These are phyloP conservation scores for Hypoxylon lenormandii DNA, from an alignment of 495 filamentous ascomycete genomes.

Conservation along the genomic window DNA sequence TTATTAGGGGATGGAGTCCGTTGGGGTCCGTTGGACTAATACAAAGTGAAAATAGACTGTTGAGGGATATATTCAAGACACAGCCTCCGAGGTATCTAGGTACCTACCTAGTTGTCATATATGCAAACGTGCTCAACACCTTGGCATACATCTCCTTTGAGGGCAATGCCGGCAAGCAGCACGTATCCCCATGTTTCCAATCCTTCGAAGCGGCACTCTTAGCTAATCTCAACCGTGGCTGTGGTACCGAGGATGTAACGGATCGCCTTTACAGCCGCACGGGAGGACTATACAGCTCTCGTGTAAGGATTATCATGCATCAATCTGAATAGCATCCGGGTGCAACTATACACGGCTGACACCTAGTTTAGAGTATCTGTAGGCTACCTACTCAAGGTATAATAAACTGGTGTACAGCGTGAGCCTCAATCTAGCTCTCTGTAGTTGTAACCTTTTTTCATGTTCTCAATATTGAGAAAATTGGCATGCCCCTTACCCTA, in stretches of 20 bases:
- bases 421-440: too few relatives aligned
- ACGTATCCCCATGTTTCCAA: not conserved
- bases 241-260: conserved; percentile 3
- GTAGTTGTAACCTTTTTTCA: too few relatives aligned
- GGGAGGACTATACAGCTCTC: not conserved
- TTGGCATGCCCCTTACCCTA: too few relatives aligned
- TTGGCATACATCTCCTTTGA: too few relatives aligned
- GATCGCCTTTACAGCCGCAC: not conserved
- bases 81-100: too few relatives aligned
- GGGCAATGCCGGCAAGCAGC: not conserved
- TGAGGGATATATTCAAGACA: too few relatives aligned
- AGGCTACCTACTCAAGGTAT: not conserved
- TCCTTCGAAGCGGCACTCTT: not conserved
- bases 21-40: not conserved
- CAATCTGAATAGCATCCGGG: not conserved
- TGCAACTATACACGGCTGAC: not conserved
- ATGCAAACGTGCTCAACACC: too few relatives aligned
- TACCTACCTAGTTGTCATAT: too few relatives aligned
- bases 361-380: not conserved
- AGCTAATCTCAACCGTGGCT: not conserved
- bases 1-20: not conserved
- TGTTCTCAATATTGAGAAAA: too few relatives aligned
- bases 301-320: not conserved
- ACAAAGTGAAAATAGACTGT: too few relatives aligned
- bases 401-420: not conserved